Percentiles rank a stretch among this genome's conserved stretches.
phyloP scores from a whole-genome alignment of 768 basidiomycete species.

The Ephemerocybe angulata region DNA sequence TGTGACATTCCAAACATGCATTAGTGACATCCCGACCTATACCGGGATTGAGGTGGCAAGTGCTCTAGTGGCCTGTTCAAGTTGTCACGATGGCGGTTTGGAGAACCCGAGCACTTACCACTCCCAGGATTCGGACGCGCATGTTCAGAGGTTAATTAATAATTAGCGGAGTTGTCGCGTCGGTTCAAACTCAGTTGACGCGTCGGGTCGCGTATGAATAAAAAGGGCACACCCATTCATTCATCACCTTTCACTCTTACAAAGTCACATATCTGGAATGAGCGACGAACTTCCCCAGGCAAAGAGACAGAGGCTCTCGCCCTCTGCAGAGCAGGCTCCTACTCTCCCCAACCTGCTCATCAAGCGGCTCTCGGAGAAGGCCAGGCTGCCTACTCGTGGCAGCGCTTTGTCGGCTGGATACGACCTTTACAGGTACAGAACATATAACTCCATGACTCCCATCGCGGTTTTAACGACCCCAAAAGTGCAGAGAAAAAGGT shows the following conservation, averaged over 20 bases:
- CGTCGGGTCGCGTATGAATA: conserved; percentile 19
- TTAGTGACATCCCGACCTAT: too few species aligned
- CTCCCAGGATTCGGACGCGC: too few species aligned
- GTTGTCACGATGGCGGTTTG: too few species aligned
- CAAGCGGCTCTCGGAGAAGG: conserved; percentile 81
- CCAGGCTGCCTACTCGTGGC: conserved; percentile 81
- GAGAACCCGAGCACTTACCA: too few species aligned
- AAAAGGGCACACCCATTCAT: conserved; percentile 4
- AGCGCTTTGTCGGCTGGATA: conserved; percentile 88
- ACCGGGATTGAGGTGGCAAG: too few species aligned
- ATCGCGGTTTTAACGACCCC: conserved; percentile 5
- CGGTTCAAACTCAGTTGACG: conserved; percentile 34
- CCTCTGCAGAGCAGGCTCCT: conserved; percentile 22
- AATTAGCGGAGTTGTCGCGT: conserved; percentile 32
- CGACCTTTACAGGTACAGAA: conserved; percentile 80
- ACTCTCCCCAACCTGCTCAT: conserved; percentile 62
- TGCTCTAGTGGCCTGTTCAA: too few species aligned
- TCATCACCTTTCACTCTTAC: conserved; percentile 5
- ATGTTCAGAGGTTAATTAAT: too few species aligned
- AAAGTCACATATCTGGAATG: conserved; percentile 13
- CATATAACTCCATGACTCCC: conserved; percentile 5
- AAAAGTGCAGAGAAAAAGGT: conserved; percentile 77
- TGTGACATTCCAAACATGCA: too few species aligned
- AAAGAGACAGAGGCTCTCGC: conserved; percentile 64
- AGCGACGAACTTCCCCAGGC: conserved; percentile 28